Evolutionary conservation across 495 filamentous ascomycete species (phyloP).

Genomic region (Cetradonia linearis): DNA sequence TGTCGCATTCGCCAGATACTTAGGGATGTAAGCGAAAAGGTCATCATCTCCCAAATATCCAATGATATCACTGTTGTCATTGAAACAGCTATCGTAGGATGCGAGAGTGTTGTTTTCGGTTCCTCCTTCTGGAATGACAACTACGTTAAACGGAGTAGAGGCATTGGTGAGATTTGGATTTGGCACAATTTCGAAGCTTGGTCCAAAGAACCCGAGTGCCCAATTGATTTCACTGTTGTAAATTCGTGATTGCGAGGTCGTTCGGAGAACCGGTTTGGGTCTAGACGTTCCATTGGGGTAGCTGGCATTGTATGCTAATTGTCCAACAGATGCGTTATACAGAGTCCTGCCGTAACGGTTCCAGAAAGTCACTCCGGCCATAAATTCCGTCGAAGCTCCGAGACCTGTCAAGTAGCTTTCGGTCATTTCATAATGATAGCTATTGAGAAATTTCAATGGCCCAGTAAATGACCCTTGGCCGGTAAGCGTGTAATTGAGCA

Average conservation of each 20-base stretch:
- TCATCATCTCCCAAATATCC: constrained; percentile 30
- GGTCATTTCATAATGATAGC: constrained; percentile 40
- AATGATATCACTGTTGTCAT: constrained; percentile 23
- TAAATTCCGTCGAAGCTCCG: constrained; percentile 42
- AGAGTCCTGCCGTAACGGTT: constrained; percentile 43
- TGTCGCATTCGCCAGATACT: constrained; percentile 29
- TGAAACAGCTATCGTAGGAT: constrained; percentile 33
- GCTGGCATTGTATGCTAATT: constrained; percentile 35
- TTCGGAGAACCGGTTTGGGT: constrained; percentile 39
- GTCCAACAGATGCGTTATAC: constrained; percentile 36
- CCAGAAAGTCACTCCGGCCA: constrained; percentile 42
- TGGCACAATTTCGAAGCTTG: constrained; percentile 26
- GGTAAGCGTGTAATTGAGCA: constrained; percentile 35
- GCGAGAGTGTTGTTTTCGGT: constrained; percentile 36
- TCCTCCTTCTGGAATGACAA: constrained; percentile 34
- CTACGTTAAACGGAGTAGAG: constrained; percentile 27
- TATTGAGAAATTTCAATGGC: constrained; percentile 40
- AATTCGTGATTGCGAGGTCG: constrained; percentile 41
- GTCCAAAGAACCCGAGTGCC: constrained; percentile 35
- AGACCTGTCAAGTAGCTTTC: constrained; percentile 36
- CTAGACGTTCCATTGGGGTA: constrained; percentile 38
- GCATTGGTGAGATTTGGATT: constrained; percentile 26
- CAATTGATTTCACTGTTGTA: constrained; percentile 39
- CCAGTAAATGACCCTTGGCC: constrained; percentile 34
- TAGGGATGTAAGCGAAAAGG: constrained; percentile 29